Percentiles rank a stretch among this genome's conserved stretches.
These are phyloP conservation scores for Aulographum hederae DNA, from an alignment of 2,329 filamentous ascomycete species.

Conservation along the genomic window DNA sequence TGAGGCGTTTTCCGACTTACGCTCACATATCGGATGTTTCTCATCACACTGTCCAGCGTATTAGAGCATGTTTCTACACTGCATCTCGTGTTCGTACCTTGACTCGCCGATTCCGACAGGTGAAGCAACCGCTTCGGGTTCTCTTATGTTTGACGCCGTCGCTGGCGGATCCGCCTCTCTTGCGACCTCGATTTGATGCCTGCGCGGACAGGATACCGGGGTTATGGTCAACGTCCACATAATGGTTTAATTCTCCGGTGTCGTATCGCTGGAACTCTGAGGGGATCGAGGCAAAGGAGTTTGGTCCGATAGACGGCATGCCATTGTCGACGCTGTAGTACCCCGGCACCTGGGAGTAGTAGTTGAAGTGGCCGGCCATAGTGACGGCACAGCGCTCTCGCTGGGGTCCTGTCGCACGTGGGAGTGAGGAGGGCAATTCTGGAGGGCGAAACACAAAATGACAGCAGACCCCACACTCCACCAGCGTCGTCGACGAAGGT, in stretches of 20 bases:
- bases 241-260: neutral
- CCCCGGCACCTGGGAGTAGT: neutral
- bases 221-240: neutral
- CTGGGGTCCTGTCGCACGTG: no score
- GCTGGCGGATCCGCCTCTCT: slow-evolving; percentile 13
- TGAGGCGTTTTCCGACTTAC: slow-evolving; percentile 22
- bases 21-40: slow-evolving; percentile 66
- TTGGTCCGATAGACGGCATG: neutral
- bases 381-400: no score
- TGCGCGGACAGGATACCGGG: neutral
- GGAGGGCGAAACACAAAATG: no score
- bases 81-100: slow-evolving; percentile 31
- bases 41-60: slow-evolving; percentile 59
- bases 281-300: neutral
- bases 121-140: slow-evolving; percentile 86
- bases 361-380: neutral
- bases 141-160: slow-evolving; percentile 84
- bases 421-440: no score
- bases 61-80: slow-evolving; percentile 4
- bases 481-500: no score
- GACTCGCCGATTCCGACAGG: slow-evolving; percentile 73
- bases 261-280: neutral
- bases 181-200: neutral
- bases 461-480: no score
- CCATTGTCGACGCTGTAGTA: neutral